Percentiles rank a stretch among this genome's conserved stretches.
Evolutionary conservation across 345 rosid genomes (phyloP).

Genomic region (Linum tenue): DNA sequence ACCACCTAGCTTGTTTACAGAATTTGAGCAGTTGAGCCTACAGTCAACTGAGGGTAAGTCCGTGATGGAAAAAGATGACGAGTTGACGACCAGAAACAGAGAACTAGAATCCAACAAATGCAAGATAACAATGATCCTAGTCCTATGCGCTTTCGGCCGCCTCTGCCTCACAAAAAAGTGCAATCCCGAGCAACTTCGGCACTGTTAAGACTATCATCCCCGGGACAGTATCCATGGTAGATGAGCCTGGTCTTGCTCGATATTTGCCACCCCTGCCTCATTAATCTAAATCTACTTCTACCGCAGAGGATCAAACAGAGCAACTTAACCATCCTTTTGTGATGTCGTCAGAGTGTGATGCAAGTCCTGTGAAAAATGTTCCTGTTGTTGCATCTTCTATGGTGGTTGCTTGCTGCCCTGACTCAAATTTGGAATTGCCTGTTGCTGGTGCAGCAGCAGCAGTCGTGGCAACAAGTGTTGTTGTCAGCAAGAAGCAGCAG

Average conservation of each 20-base stretch:
- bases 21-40: conserved; percentile 40
- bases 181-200: neutral
- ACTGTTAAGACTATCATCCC: neutral
- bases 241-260: conserved; percentile 22
- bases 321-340: neutral
- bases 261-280: conserved; percentile 66
- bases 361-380: conserved; percentile 39
- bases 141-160: conserved; percentile 44
- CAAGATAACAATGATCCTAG: conserved; percentile 37
- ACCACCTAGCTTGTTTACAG: conserved; percentile 73
- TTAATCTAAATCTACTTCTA: neutral
- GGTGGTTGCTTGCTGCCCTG: conserved; percentile 66
- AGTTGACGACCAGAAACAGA: too few species aligned
- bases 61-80: conserved; percentile 35
- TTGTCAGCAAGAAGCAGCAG: conserved; percentile 59
- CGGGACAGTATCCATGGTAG: neutral
- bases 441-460: conserved; percentile 95
- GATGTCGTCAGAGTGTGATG: conserved; percentile 32
- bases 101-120: neutral
- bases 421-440: conserved; percentile 66
- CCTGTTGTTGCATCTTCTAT: conserved; percentile 93
- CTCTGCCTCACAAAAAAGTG: neutral
- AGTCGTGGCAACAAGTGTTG: conserved; percentile 71
- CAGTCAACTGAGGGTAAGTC: conserved; percentile 34
- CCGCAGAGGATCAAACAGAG: neutral